Conservation (phyloP, 2,329 filamentous ascomycete species). For the Gaeumannomyces tritici region DNA sequence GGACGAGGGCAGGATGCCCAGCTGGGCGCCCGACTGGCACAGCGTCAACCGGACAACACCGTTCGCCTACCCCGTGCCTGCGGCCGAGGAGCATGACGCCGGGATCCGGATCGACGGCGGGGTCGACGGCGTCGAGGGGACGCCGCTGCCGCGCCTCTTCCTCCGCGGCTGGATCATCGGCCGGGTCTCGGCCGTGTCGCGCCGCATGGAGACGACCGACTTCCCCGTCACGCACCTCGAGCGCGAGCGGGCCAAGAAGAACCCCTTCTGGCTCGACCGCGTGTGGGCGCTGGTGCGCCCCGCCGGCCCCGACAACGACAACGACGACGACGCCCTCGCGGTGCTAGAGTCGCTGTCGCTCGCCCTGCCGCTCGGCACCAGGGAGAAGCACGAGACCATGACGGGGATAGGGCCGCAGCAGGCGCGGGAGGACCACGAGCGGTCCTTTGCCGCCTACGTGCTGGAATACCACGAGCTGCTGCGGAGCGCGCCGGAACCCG, state of each 20-base stretch:
- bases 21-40: conserved; percentile 11
- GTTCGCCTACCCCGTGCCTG: conserved; percentile 1
- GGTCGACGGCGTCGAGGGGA: conserved; percentile 3
- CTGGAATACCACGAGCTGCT: conserved; percentile 9
- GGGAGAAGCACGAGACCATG: conserved; percentile 5
- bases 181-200: conserved; percentile 8
- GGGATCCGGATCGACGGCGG: conserved; percentile 5
- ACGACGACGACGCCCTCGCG: conserved; percentile 3
- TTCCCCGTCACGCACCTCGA: conserved; percentile 8
- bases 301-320: neutral
- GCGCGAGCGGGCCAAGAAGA: conserved; percentile 8
- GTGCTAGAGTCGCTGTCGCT: conserved; percentile 9
- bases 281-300: conserved; percentile 7
- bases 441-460: conserved; percentile 10
- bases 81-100: conserved; percentile 1
- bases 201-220: conserved; percentile 10
- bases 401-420: conserved; percentile 4
- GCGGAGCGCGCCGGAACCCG: neutral
- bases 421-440: conserved; percentile 5
- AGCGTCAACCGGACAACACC: conserved; percentile 10
- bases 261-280: conserved; percentile 10
- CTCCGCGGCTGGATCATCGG: conserved; percentile 9
- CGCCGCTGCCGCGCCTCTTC: conserved; percentile 7
- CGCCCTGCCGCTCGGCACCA: conserved; percentile 8
- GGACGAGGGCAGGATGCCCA: conserved; percentile 8